Base-by-base conservation (phyloP, 1,284 basidiomycete genomes). In the Tilletia setariae region DNA sequence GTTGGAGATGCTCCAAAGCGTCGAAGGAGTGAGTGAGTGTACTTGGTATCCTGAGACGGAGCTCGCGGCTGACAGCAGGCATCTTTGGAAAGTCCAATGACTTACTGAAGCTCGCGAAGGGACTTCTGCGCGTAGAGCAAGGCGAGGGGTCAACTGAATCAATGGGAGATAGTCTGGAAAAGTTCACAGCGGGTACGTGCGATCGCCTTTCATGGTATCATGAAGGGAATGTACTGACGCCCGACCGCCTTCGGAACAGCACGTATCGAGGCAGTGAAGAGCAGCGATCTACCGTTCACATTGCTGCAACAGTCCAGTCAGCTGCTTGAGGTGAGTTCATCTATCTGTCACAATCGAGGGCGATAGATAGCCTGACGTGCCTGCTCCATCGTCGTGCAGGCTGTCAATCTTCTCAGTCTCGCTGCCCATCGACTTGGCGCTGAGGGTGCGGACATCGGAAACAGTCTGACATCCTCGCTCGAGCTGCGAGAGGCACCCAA, bases 301-400 rank as follows among this genome's bases (percentile, higher is more conserved):
- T 11, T 28, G 13, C 51, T 53, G 7, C 51, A 53, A 53, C 23
- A 23, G 0, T 53, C 51, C 23, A 28, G 21, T 13, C 51, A 25
- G 21, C 23, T 53, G 51, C 51, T 53, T 53, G 51, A 53, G 51
- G 51, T 53, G 51, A 53, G 51, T n/a, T n/a, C n/a, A n/a, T n/a
- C n/a, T n/a, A n/a, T n/a, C n/a, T n/a, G n/a, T n/a, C n/a, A n/a
- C n/a, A n/a, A n/a, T n/a, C n/a, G n/a, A n/a, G n/a, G n/a, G n/a
- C n/a, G n/a, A n/a, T n/a, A n/a, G n/a, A n/a, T n/a, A n/a, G n/a
- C n/a, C n/a, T n/a, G n/a, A n/a, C n/a, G n/a, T n/a, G n/a, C n/a
- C n/a, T n/a, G n/a, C n/a, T n/a, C n/a, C n/a, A n/a, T 40, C 35
- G 4, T 40, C 35, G 4, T 4, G 11, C 35, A 40, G 35, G 35